Base-by-base conservation (phyloP, 2,329 filamentous ascomycete genomes). In the Aureobasidium sp. region DNA sequence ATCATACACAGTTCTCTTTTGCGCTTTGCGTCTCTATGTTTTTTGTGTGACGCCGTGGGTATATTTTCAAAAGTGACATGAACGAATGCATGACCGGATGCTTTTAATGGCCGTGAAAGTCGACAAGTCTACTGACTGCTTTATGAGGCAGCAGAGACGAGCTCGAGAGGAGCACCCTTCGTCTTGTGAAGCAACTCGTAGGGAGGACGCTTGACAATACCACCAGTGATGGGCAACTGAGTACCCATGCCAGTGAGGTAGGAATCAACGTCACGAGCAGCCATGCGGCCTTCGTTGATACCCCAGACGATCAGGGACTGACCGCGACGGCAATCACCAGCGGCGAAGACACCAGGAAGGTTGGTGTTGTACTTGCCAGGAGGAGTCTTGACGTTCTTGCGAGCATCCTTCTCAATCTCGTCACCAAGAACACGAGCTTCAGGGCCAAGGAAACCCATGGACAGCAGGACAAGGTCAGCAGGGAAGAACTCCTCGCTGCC, bases 251-350 rank as follows among this genome's bases (percentile, higher is more conserved):
- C 84, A 76, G 89, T 90, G 48, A 97, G 87, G 81, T 85, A 96
- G 58, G 90, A 76, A 75, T 97, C 93, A 62, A 97, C 89, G 76
- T 97, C 92, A 65, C 93, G 89, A 70, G 93, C 93, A 69, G 89
- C 88, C 79, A 94, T 90, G 69, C 93, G 89, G 70, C 93, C 93
- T 79, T 97, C 93, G 74, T 97, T 97, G 81, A 97, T 97, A 74
- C 92, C 93, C 91, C 92, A 97, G 67, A 97, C 92, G 76, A 97
- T 97, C 63, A 97, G 81, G 62, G 91, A 96, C 79, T 97, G 93
- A 62, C 93, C 93, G 72, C 93, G 88, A 65, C 92, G 89, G 77
- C 93, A 97, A 77, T 97, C 93, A 77, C 93, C 93, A 65, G 93
- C 93, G 64, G 93, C 91, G 75, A 96, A 97, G 58, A 97, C 87